Percentiles rank a stretch among this genome's conserved stretches.
Conservation (phyloP, 805 yeast species). For the Cyberlindnera mrakii region DNA sequence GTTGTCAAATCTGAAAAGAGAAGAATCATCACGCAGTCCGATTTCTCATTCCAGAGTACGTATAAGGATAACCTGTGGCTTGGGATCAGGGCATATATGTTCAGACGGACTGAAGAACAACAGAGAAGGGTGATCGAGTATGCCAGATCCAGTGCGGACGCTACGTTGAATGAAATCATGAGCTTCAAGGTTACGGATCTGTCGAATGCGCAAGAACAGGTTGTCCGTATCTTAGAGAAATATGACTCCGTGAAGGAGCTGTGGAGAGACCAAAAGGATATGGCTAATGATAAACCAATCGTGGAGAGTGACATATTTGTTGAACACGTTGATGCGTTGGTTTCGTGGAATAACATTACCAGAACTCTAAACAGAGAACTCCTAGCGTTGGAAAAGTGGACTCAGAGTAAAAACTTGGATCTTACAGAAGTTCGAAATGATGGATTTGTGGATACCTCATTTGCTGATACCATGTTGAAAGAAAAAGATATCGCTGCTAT, state of each 20-base stretch:
- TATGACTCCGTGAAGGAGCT: constrained; percentile 64
- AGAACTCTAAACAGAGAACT: constrained; percentile 61
- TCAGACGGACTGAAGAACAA: constrained; percentile 74
- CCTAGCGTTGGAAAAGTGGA: constrained; percentile 64
- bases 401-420: constrained; percentile 76
- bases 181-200: constrained; percentile 52
- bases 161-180: constrained; percentile 60
- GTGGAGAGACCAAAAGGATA: constrained; percentile 75
- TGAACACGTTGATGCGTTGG: constrained; percentile 64
- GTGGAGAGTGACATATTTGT: constrained; percentile 60
- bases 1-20: constrained; percentile 88
- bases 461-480: constrained; percentile 79
- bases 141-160: constrained; percentile 67
- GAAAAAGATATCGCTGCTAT: constrained; percentile 70
- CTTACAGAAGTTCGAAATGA: constrained; percentile 37
- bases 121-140: constrained; percentile 66
- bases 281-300: constrained; percentile 73
- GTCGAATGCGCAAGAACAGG: constrained; percentile 41
- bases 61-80: constrained; percentile 78
- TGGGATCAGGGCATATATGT: constrained; percentile 76
- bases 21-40: constrained; percentile 52
- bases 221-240: constrained; percentile 49
- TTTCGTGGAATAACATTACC: constrained; percentile 77
- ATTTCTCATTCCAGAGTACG: constrained; percentile 44
- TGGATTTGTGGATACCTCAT: constrained; percentile 53